A percentile compares a stretch with the other conserved stretches of the same genome.
Conservation (phyloP, 2,329 filamentous ascomycete species). For the Epichloe scottii region DNA sequence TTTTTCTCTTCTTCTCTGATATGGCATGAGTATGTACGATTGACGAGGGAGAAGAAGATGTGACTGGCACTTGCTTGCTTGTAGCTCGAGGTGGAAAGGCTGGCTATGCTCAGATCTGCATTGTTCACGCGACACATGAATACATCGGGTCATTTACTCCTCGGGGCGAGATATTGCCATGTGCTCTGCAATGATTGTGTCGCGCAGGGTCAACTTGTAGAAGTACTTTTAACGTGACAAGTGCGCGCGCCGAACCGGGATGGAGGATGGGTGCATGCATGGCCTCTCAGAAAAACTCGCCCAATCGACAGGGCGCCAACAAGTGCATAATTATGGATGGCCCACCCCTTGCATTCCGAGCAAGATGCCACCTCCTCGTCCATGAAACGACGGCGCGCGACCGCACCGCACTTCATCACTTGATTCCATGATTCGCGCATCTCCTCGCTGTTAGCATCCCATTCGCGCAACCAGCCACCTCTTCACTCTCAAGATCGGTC, state of each 20-base stretch:
- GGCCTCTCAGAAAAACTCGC: too few relatives aligned
- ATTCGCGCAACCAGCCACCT: neutral
- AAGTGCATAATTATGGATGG: too few relatives aligned
- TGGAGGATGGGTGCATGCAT: too few relatives aligned
- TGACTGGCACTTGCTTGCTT: neutral
- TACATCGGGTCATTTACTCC: neutral
- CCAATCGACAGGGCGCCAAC: too few relatives aligned
- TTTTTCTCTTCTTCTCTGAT: neutral
- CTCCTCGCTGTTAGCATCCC: too few relatives aligned
- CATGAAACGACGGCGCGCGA: neutral
- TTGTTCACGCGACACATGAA: neutral
- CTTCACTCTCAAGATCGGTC: neutral
- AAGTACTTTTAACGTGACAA: too few relatives aligned
- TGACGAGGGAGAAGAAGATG: neutral
- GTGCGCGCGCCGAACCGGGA: too few relatives aligned
- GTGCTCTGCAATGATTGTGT: neutral
- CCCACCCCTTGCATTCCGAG: too few relatives aligned
- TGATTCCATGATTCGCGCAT: too few relatives aligned
- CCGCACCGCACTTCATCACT: too few relatives aligned
- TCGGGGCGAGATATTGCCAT: neutral
- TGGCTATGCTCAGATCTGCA: neutral
- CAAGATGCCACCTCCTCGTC: conserved; percentile 9
- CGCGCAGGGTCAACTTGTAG: neutral
- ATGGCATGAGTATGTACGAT: neutral
- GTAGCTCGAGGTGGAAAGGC: neutral